Base-by-base conservation (phyloP, 73 alveolate species). In the Paramecium pentaurelia region DNA sequence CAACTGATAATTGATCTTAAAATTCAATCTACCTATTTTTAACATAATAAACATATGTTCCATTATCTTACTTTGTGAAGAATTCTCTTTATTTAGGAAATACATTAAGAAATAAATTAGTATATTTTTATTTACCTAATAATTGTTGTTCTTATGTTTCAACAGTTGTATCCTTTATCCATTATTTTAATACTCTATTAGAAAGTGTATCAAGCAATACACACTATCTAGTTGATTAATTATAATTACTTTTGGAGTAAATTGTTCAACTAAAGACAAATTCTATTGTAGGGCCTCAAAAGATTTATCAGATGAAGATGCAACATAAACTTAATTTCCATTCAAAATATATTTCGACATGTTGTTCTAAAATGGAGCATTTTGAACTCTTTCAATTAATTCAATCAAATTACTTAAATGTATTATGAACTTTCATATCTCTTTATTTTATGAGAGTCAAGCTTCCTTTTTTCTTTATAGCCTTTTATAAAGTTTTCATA, bases 1-100 rank as follows among this genome's bases (percentile, higher is more conserved):
- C 91, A 45, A 80, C 16, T n/a, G 91, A 80, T 22, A 80, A 47
- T 80, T 80, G 45, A 80, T 80, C 91, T 16, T 80, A 45, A 47
- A 80, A 80, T 2, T 80, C 47, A 8, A 80, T 45, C 18, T 32
- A 14, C 18, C 84, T 22, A 64, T 64, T 64, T 27, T 34, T 64
- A 22, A 34, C 84, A 3, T 32, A 28, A 64, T 64, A 64, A 32
- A 64, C 84, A 64, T 64, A 64, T 6, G 84, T 64, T 2, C 47
- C 47, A 64, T 28, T 64, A 64, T 64, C 84, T 1, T 64, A 4
- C 30, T 3, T 34, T 64, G 84, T 64, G 6, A 12, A 64, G 47
- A 32, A 64, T 32, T 64, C 84, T 11, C 84, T 64, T 64, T 64
- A 64, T 27, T 28, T 22, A 14, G 84, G 84, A 64, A 64, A 64